Evolutionary conservation across 2,329 filamentous ascomycete species (phyloP).

Genomic region (Penicillium sp.): DNA sequence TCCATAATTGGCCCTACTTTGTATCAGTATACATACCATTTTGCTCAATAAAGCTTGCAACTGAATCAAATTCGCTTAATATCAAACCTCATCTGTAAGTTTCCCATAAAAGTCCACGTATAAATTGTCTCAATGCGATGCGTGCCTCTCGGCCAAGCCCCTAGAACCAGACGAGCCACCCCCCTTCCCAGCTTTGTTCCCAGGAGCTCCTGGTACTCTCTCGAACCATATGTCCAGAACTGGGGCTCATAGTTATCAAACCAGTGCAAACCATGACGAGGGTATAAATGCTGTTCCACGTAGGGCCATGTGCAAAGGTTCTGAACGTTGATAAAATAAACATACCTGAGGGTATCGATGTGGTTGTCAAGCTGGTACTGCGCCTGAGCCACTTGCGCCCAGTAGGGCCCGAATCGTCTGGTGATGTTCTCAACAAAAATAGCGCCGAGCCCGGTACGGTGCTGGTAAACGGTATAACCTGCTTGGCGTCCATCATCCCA

Average conservation of each 20-base stretch:
- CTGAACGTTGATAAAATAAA: not conserved
- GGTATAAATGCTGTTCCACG: not conserved
- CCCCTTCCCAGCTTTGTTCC: not conserved
- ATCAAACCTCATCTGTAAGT: not conserved
- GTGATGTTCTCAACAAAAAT: not conserved
- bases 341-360: not conserved
- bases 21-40: not conserved
- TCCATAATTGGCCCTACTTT: no score
- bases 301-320: not conserved
- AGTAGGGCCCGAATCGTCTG: not conserved
- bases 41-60: no score
- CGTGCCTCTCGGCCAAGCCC: not conserved
- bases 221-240: not conserved
- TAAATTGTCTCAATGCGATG: not conserved
- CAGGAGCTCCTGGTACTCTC: not conserved
- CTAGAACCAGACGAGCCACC: not conserved
- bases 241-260: not conserved
- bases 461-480: not conserved
- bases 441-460: not conserved
- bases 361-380: not conserved
- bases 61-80: not conserved
- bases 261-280: not conserved
- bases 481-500: not conserved
- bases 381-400: not conserved
- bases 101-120: not conserved